Base-by-base conservation (phyloP, 2,329 filamentous ascomycete genomes). In the Fonsecaea erecta region DNA sequence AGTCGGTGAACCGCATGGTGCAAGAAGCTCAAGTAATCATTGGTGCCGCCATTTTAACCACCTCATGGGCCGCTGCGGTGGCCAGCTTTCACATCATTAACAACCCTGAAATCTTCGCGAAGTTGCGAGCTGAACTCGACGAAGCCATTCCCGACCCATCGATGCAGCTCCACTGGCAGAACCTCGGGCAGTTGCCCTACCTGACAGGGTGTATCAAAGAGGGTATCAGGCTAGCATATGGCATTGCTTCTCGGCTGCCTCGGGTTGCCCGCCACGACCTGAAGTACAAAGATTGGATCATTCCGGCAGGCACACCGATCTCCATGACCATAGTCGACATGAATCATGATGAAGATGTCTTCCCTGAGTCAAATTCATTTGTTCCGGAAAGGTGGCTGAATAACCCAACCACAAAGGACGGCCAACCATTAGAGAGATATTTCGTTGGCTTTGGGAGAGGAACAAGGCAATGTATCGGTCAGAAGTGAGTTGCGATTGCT, bases 401-500 rank as follows among this genome's bases (percentile, higher is more conserved):
- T 14, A 48, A 48, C 12, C 56, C 61, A 21, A 53, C 54, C 18
- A 53, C 62, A 9, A 43, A 34, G 24, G 46, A 63, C 32, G 63
- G 63, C 18, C 46, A 43, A 24, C 54, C 35, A 18, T 40, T 67
- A 30, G 64, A 67, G 35, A 48, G 52, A 16, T 67, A 60, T 26
- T 64, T 67, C 32, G 43, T 64, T 51, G 61, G 53, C n/a, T 67
- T 63, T 51, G 52, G 56, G 11, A 67, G 64, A 53, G 64, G 64
- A n/a, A 30, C 64, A 24, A 48, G 81, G 28, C 77, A 78, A 71
- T 84, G 82, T 63, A 74, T 80, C 9, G 82, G 82, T 12, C 79
- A 80, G 48, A 80, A 83, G 68, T 68, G 60, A 40, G 64, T 60
- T 43, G 43, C 8, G 16, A 43, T 9, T 18, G 11, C 21, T 48